Evolutionary conservation across 805 yeast species (phyloP).

Genomic region (Starmerella davenportii): DNA sequence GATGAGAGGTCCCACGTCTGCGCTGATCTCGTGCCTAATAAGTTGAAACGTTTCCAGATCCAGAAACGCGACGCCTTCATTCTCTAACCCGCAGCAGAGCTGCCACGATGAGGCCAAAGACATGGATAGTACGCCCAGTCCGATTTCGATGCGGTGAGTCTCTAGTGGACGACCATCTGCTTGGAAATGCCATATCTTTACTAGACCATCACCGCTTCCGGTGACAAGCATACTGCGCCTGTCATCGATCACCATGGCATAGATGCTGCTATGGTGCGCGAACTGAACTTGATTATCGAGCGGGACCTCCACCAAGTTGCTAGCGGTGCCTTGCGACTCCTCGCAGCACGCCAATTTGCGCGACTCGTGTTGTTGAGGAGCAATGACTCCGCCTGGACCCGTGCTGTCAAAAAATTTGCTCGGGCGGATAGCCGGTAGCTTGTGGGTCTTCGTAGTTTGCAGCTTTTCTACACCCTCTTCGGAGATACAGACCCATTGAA

Average conservation of each 20-base stretch:
- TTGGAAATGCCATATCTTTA: slow-evolving; percentile 57
- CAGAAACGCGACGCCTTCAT: slow-evolving; percentile 66
- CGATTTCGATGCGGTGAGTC: slow-evolving; percentile 34
- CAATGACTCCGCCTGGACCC: slow-evolving; percentile 55
- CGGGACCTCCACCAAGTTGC: slow-evolving; percentile 34
- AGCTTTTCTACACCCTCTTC: slow-evolving; percentile 13
- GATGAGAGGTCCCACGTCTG: slow-evolving; percentile 28
- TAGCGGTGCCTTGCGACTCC: neutral
- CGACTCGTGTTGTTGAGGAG: slow-evolving; percentile 20
- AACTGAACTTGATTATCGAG: slow-evolving; percentile 47
- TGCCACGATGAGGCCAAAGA: slow-evolving; percentile 40
- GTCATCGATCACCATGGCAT: slow-evolving; percentile 32
- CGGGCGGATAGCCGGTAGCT: slow-evolving; percentile 39
- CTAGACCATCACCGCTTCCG: slow-evolving; percentile 83
- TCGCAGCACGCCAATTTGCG: slow-evolving; percentile 4
- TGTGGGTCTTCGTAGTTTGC: slow-evolving; percentile 6
- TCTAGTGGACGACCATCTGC: slow-evolving; percentile 9
- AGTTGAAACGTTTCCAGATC: slow-evolving; percentile 70
- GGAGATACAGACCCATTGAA: slow-evolving; percentile 46
- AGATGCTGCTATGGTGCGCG: slow-evolving; percentile 86
- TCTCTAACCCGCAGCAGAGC: slow-evolving; percentile 64
- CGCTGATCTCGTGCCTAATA: slow-evolving; percentile 19
- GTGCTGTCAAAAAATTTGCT: slow-evolving; percentile 73
- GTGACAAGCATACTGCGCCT: slow-evolving; percentile 29
- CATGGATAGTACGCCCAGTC: slow-evolving; percentile 49